Conservation (phyloP, 2,329 filamentous ascomycete species). For the Ilyonectria robusta region DNA sequence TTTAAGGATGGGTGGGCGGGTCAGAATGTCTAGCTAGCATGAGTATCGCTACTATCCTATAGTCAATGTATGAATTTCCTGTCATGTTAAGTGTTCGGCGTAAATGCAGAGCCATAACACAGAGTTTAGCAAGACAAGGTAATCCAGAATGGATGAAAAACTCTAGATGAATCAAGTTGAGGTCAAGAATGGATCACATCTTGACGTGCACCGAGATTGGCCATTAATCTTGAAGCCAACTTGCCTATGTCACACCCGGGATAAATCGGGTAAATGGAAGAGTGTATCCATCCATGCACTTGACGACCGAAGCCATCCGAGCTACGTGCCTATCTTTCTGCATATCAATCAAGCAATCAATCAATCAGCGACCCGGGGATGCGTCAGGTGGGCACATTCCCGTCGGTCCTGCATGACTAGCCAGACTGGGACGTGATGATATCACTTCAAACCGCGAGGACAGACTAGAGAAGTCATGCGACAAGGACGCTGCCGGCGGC, state of each 20-base stretch:
- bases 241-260: not conserved
- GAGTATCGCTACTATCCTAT: slow-evolving; percentile 49
- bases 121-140: too few relatives aligned
- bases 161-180: too few relatives aligned
- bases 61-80: slow-evolving; percentile 47
- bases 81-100: slow-evolving; percentile 27
- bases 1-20: slow-evolving; percentile 47
- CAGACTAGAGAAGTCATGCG: not conserved
- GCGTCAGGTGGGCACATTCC: not conserved
- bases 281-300: not conserved
- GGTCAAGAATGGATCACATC: not conserved
- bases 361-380: not conserved
- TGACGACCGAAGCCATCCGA: not conserved
- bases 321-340: not conserved
- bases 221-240: not conserved
- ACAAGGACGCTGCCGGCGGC: not conserved
- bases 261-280: not conserved
- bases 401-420: not conserved
- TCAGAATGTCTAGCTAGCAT: slow-evolving; percentile 48
- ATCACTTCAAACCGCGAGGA: not conserved
- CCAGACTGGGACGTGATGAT: not conserved
- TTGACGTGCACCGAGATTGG: not conserved
- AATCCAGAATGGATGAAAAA: too few relatives aligned
- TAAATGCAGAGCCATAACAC: not conserved
- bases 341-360: not conserved